These are phyloP conservation scores for Mycena olivaceomarginata DNA, from an alignment of 768 basidiomycete genomes.

Conservation along the genomic window DNA sequence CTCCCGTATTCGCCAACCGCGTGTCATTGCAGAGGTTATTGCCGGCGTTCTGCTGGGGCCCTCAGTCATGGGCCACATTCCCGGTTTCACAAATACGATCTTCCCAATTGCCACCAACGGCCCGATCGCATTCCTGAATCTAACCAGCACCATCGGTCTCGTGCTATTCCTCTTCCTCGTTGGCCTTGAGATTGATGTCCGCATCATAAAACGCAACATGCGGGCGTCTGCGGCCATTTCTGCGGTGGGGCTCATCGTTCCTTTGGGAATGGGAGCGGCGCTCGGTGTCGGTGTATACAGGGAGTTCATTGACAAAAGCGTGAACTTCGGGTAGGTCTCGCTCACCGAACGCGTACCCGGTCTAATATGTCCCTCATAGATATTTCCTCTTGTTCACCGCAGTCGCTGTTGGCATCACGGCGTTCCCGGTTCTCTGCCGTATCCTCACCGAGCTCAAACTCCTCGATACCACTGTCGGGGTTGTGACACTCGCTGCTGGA, in stretches of 20 bases:
- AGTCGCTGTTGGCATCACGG: constrained; percentile 88
- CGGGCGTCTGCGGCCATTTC: constrained; percentile 76
- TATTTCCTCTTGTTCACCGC: constrained; percentile 91
- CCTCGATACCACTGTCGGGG: constrained; percentile 90
- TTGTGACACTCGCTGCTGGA: constrained; percentile 88
- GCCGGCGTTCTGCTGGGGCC: constrained; percentile 92
- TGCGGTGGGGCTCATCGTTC: constrained; percentile 81
- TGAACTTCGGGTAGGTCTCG: constrained; percentile 74
- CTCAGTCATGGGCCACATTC: constrained; percentile 87
- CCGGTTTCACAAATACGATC: constrained; percentile 77
- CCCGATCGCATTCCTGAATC: constrained; percentile 72
- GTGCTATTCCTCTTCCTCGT: constrained; percentile 90
- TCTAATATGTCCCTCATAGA: neutral
- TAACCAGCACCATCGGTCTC: constrained; percentile 86
- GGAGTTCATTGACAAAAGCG: constrained; percentile 73
- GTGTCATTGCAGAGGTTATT: constrained; percentile 96
- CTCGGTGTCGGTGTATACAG: constrained; percentile 84
- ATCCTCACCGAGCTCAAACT: constrained; percentile 91
- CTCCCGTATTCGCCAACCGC: constrained; percentile 86
- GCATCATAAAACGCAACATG: constrained; percentile 79
- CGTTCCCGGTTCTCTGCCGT: constrained; percentile 89
- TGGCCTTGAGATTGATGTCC: constrained; percentile 89
- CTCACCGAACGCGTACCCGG: neutral
- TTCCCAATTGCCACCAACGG: constrained; percentile 67
- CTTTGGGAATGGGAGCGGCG: constrained; percentile 89